A percentile compares a stretch with the other conserved stretches of the same genome.
Evolutionary conservation across 139 green algal species (phyloP).

Genomic region (Chlamydomonas schloesseri): DNA sequence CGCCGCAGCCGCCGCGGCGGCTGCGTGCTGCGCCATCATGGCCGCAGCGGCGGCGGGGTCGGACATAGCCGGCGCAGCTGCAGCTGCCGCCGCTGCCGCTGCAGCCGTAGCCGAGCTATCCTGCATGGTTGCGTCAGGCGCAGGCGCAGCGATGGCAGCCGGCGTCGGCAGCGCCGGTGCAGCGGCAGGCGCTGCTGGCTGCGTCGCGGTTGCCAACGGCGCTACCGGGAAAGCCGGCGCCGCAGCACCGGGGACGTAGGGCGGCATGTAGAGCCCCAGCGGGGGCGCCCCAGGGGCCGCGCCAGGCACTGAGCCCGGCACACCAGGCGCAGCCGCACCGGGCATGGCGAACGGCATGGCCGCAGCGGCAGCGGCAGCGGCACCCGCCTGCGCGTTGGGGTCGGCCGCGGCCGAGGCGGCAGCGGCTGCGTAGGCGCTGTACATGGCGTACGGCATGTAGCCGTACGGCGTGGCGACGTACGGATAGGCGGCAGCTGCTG

Average conservation of each 20-base stretch:
- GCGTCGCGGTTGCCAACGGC: not conserved
- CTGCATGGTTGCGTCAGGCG: not conserved
- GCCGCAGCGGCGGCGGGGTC: not conserved
- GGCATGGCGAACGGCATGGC: no score
- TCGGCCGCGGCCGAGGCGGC: not conserved
- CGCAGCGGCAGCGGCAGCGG: not conserved
- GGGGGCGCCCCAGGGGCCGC: no score
- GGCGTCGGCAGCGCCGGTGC: not conserved
- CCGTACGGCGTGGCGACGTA: conserved; percentile 20
- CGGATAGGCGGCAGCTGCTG: not conserved
- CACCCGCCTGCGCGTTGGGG: not conserved
- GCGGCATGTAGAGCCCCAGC: no score
- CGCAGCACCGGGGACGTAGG: no score
- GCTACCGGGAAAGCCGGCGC: no score
- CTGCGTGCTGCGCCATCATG: not conserved
- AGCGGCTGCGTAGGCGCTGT: not conserved
- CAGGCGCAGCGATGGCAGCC: no score
- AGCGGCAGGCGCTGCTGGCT: not conserved
- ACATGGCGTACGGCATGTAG: conserved; percentile 31
- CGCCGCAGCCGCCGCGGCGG: not conserved
- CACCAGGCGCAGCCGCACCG: no score
- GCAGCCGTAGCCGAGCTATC: not conserved
- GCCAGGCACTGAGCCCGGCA: no score
- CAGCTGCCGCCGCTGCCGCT: not conserved
- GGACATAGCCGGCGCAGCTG: not conserved